Evolutionary conservation across 805 yeast species (phyloP).

Genomic region (Metschnikowia kofuensis): DNA sequence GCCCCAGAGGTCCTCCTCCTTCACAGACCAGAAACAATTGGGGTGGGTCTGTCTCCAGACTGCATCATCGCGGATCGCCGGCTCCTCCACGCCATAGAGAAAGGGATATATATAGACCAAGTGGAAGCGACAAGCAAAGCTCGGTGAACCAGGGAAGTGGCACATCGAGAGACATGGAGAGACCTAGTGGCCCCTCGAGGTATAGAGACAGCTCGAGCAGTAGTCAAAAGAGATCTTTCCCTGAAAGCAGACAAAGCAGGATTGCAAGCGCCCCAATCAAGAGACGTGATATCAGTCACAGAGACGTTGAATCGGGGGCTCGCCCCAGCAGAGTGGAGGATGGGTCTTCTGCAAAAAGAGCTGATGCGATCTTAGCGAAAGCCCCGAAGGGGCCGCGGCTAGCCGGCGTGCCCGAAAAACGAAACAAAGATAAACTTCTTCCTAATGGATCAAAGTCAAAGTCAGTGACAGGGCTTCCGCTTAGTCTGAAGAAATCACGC

Average conservation of each 20-base stretch:
- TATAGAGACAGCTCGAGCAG: conserved; percentile 3
- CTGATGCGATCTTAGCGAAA: conserved; percentile 1
- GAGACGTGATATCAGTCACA: conserved; percentile 7
- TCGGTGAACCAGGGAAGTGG: background rate
- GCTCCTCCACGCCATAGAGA: conserved; percentile 13
- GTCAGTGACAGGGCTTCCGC: background rate
- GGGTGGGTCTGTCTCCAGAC: conserved; percentile 11
- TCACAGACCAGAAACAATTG: conserved; percentile 8
- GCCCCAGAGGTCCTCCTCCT: conserved; percentile 14
- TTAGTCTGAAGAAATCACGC: conserved; percentile 7
- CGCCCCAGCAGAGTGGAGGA: conserved; percentile 2
- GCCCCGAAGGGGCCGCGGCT: conserved; percentile 4
- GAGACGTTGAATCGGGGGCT: background rate
- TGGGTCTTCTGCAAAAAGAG: background rate
- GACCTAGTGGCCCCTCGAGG: conserved; percentile 17
- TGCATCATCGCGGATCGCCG: conserved; percentile 8
- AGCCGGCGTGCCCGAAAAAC: conserved; percentile 3
- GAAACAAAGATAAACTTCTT: background rate
- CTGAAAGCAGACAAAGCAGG: conserved; percentile 4
- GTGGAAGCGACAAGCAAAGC: conserved; percentile 2
- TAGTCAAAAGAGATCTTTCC: conserved; percentile 5
- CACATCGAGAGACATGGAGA: conserved; percentile 4
- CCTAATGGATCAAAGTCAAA: background rate
- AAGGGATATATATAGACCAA: conserved; percentile 18
- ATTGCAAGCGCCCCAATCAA: conserved; percentile 4